These are phyloP conservation scores for Elsinoe fawcettii DNA, from an alignment of 2,329 filamentous ascomycete species.

Conservation along the genomic window DNA sequence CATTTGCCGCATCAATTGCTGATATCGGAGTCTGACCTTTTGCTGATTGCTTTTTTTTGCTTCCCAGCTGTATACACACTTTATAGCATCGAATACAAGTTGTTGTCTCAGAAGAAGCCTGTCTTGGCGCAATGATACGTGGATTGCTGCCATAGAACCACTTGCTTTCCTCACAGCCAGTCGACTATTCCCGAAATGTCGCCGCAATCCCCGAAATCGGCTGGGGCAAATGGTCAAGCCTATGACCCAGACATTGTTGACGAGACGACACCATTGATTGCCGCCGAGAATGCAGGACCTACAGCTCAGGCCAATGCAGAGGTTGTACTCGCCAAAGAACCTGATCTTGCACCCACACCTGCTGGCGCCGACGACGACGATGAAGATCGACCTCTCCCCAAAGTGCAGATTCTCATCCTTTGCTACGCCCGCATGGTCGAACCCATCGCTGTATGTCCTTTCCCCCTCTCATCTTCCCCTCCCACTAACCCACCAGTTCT, in stretches of 20 bases:
- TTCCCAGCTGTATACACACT: not conserved
- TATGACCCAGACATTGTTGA: not conserved
- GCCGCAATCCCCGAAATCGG: not conserved
- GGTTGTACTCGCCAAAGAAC: slow-evolving; percentile 1
- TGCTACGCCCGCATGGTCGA: slow-evolving; percentile 68
- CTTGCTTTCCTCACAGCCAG: not conserved
- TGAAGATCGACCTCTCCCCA: slow-evolving; percentile 48
- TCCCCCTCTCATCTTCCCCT: not conserved
- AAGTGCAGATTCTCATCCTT: slow-evolving; percentile 60
- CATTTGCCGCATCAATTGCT: not conserved
- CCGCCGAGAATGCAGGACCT: slow-evolving; percentile 5
- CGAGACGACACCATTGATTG: slow-evolving; percentile 12
- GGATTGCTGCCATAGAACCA: not conserved
- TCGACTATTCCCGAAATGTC: not conserved
- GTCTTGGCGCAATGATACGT: not conserved
- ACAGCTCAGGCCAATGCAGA: slow-evolving; percentile 6
- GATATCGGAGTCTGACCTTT: not conserved
- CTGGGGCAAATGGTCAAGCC: not conserved
- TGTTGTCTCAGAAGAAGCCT: not conserved
- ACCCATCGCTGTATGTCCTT: slow-evolving; percentile 51
- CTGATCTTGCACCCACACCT: not conserved
- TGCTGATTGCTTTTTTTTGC: not conserved
- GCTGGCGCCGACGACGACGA: slow-evolving; percentile 21
- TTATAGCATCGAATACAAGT: not conserved
- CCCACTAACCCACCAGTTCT: slow-evolving; percentile 44